phyloP scores from a whole-genome alignment of 2,329 filamentous ascomycete species.

The Harringtonia aguacate region DNA sequence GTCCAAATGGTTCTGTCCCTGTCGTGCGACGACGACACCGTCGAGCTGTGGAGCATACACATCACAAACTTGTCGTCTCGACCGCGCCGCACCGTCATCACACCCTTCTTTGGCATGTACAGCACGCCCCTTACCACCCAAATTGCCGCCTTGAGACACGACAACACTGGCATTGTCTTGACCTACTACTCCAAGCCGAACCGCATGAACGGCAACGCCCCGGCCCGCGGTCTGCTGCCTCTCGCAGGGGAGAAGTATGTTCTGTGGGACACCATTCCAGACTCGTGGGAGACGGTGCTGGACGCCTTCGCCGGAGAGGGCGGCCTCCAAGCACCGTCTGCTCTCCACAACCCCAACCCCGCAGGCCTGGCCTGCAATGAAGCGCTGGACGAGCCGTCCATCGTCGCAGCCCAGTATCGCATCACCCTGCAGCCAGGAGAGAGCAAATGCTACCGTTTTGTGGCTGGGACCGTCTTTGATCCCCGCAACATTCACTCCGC shows the following conservation, averaged over 20 bases:
- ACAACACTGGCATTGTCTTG: slow-evolving; percentile 38
- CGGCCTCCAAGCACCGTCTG: slow-evolving; percentile 39
- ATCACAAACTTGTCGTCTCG: slow-evolving; percentile 37
- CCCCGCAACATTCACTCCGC: no score
- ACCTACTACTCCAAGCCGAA: slow-evolving; percentile 44
- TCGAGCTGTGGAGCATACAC: slow-evolving; percentile 43
- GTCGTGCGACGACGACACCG: slow-evolving; percentile 41
- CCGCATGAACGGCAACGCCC: slow-evolving; percentile 44
- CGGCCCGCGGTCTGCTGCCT: no score
- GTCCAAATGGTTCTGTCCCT: no score
- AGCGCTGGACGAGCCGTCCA: slow-evolving; percentile 44
- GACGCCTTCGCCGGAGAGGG: slow-evolving; percentile 45
- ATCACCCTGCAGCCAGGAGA: slow-evolving; percentile 26
- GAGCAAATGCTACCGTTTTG: no score
- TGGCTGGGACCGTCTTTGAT: no score
- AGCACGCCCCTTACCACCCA: slow-evolving; percentile 55
- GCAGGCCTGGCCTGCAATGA: slow-evolving; percentile 32
- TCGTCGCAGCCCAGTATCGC: slow-evolving; percentile 42
- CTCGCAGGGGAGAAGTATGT: slow-evolving; percentile 47
- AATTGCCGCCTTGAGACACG: slow-evolving; percentile 34
- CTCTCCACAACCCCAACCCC: slow-evolving; percentile 23
- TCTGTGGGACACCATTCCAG: slow-evolving; percentile 38
- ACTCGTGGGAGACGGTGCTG: slow-evolving; percentile 42
- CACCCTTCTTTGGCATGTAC: slow-evolving; percentile 47
- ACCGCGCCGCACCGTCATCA: slow-evolving; percentile 36